phyloP scores from a whole-genome alignment of 2,329 filamentous ascomycete genomes.

The Simplicillium sp. region DNA sequence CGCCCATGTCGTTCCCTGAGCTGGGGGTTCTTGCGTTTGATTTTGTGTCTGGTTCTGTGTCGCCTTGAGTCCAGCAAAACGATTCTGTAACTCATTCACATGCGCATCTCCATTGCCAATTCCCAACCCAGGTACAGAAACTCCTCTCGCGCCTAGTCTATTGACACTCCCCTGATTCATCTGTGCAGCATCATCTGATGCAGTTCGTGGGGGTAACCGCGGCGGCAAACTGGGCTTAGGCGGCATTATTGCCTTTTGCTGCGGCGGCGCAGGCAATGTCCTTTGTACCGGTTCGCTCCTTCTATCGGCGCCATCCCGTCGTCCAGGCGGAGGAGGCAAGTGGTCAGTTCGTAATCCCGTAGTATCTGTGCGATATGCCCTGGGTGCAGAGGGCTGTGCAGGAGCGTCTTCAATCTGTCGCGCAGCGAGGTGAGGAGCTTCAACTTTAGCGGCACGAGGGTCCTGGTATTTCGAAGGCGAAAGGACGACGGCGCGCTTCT shows the following conservation, averaged over 20 bases:
- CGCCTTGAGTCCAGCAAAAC: conserved; percentile 48
- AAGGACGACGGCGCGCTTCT: conserved; percentile 16
- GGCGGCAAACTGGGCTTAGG: conserved; percentile 62
- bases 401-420: conserved; percentile 4
- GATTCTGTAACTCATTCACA: conserved; percentile 57
- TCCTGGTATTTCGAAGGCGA: conserved; percentile 24
- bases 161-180: conserved; percentile 49
- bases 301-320: conserved; percentile 31
- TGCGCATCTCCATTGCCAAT: conserved; percentile 48
- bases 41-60: conserved; percentile 11
- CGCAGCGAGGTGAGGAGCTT: conserved; percentile 7
- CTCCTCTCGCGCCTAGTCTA: conserved; percentile 62
- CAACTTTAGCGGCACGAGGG: conserved; percentile 12
- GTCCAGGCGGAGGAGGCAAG: conserved; percentile 61
- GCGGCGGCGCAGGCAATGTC: conserved; percentile 16
- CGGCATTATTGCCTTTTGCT: conserved; percentile 8
- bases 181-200: conserved; percentile 19
- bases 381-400: conserved; percentile 28
- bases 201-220: conserved; percentile 43
- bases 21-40: conserved; percentile 14
- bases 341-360: conserved; percentile 60
- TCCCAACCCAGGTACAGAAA: conserved; percentile 69
- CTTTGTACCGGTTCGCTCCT: conserved; percentile 19
- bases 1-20: conserved; percentile 50
- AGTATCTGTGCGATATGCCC: conserved; percentile 60